Percentiles rank a stretch among this genome's conserved stretches.
Evolutionary conservation across 192 early-diverging fungal species (phyloP).

Genomic region (Coemansia sp.): DNA sequence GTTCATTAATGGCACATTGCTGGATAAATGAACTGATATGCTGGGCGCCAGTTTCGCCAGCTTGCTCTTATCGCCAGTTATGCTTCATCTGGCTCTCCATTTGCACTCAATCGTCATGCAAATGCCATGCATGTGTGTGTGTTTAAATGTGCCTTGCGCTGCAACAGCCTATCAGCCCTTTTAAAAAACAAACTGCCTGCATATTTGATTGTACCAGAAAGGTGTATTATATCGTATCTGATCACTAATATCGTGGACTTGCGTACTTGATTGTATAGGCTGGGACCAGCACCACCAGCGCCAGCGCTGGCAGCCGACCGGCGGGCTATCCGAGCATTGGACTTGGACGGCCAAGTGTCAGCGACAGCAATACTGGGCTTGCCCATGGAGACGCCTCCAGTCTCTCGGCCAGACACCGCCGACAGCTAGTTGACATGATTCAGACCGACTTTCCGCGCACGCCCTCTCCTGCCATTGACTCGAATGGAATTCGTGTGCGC

Average conservation of each 20-base stretch:
- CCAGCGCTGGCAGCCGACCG: slow-evolving; percentile 29
- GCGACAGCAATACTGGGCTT: slow-evolving; percentile 13
- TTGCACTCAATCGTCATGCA: background rate
- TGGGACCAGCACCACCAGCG: slow-evolving; percentile 9
- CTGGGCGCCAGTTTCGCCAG: background rate
- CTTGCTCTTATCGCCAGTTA: background rate
- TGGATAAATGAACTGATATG: background rate
- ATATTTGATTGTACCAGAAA: background rate
- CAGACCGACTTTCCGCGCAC: slow-evolving; percentile 55
- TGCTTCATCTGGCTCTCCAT: background rate
- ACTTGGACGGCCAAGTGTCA: slow-evolving; percentile 27
- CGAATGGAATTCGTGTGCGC: slow-evolving; percentile 21
- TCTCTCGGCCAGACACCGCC: slow-evolving; percentile 27
- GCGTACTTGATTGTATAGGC: slow-evolving; percentile 18
- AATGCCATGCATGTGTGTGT: background rate
- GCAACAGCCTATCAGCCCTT: background rate
- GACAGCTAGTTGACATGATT: slow-evolving; percentile 53
- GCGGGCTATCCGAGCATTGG: slow-evolving; percentile 27
- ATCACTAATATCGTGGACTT: background rate
- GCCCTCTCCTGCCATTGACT: slow-evolving; percentile 48
- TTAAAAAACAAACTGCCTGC: background rate
- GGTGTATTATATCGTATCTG: background rate
- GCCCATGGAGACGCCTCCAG: slow-evolving; percentile 19
- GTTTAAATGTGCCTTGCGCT: background rate
- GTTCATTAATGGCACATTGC: background rate